Evolutionary conservation across 1,139 yeast species (phyloP).

Genomic region (Saccharomyces pastorianus): DNA sequence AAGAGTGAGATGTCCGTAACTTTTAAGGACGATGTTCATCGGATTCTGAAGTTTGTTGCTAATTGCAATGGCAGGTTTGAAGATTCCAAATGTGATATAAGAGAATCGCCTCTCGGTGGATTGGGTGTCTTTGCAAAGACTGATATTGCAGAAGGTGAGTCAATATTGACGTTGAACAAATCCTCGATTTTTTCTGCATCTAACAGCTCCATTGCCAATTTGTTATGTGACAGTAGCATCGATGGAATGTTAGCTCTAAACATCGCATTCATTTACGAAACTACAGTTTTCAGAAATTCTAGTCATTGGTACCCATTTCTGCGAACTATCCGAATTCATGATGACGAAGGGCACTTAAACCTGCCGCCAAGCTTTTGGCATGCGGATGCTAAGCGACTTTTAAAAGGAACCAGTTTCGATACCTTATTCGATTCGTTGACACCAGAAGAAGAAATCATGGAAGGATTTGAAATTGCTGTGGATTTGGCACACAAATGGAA

Average conservation of each 20-base stretch:
- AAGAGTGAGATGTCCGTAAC: constrained; percentile 27
- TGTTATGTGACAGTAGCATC: constrained; percentile 51
- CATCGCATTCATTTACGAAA: constrained; percentile 66
- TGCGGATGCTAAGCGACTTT: constrained; percentile 38
- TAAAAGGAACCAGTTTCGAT: constrained; percentile 59
- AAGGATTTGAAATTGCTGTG: constrained; percentile 46
- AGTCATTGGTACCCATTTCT: constrained; percentile 78
- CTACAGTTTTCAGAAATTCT: constrained; percentile 37
- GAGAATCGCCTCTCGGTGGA: constrained; percentile 52
- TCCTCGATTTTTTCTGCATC: constrained; percentile 46
- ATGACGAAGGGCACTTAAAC: constrained; percentile 28
- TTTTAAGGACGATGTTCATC: constrained; percentile 18
- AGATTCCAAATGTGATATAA: constrained; percentile 40
- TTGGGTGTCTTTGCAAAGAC: constrained; percentile 60
- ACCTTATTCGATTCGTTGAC: constrained; percentile 42
- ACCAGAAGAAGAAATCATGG: constrained; percentile 41
- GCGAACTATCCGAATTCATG: constrained; percentile 39
- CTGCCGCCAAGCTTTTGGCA: constrained; percentile 65
- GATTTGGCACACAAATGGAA: constrained; percentile 40
- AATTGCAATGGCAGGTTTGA: constrained; percentile 41
- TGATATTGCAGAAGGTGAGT: constrained; percentile 33
- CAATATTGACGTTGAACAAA: constrained; percentile 38
- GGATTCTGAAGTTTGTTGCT: constrained; percentile 40
- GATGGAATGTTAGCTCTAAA: constrained; percentile 63
- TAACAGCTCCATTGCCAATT: constrained; percentile 58